Evolutionary conservation across 331 rosid species (phyloP), one percentile per base, ranked within the genome.

Genomic region (Pyrus hybrid): DNA sequence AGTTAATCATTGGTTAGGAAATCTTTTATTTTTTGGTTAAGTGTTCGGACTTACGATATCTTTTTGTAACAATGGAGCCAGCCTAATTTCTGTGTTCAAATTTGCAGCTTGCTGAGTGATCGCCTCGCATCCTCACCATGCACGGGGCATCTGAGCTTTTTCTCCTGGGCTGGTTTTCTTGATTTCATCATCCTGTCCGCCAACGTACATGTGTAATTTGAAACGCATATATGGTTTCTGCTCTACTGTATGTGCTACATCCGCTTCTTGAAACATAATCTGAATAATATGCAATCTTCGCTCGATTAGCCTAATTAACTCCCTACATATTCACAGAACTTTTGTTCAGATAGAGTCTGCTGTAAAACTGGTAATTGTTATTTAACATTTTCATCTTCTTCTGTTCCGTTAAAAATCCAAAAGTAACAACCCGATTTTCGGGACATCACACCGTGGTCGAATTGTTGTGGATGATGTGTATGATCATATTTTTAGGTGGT

Each of bases 101-200:
- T 76, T 23, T 62, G 30, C 91, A 91, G 96, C 51, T 69, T 81
- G 86, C 87, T 45, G 89, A 87, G 41, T 77, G 80, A 77, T 74
- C 68, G 54, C 43, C n/a, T 79, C 35, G 20, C 43, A 60, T 62
- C 70, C 63, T 80, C 69, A 45, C 65, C 70, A 37, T 72, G 61
- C 43, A 64, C 1, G 47, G 60, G 49, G 71, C 57, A 28, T 53
- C 41, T 63, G 21, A 71, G 69, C 4, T 28, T 35, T 70, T 7
- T 77, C 74, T 68, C 72, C 62, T 28, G 11, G 67, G 72, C 70
- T 75, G 28, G 28, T 26, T 35, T 20, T 62, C 25, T 16, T 6
- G 57, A 35, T 35, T 35, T 16, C 56, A 57, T 72, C 22, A 22
- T 71, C 9, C 3, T 53, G 60, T 7, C 13, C 16, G 4, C 41